These are phyloP conservation scores for Tetrastigma voinierianum DNA, from an alignment of 164 flowering plant species.

Conservation along the genomic window DNA sequence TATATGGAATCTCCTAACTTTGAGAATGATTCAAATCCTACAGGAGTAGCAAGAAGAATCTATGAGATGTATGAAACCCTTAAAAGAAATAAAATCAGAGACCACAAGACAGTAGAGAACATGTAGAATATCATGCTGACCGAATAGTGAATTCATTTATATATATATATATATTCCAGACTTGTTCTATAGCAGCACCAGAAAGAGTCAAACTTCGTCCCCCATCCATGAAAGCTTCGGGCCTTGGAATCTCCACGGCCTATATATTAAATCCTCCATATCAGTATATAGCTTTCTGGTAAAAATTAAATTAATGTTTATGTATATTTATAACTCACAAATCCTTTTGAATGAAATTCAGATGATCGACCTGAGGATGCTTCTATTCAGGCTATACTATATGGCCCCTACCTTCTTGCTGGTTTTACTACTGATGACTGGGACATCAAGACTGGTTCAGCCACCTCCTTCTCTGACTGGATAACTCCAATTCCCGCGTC, in stretches of 20 bases:
- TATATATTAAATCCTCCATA: background rate
- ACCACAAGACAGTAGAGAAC: background rate
- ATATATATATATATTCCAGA: conserved; percentile 10
- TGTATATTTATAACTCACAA: background rate
- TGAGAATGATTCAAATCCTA: conserved; percentile 96
- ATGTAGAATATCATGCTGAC: background rate
- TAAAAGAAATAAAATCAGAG: too few relatives aligned
- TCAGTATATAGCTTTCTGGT: background rate
- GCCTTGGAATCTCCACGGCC: conserved; percentile 82
- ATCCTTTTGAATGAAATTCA: too few relatives aligned
- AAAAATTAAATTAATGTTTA: too few relatives aligned
- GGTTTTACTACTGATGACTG: conserved; percentile 72
- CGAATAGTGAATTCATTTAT: too few relatives aligned
- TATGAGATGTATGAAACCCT: too few relatives aligned
- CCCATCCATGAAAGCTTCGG: conserved; percentile 71
- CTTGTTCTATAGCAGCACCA: conserved; percentile 99
- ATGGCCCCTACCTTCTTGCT: conserved; percentile 82
- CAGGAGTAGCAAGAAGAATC: background rate
- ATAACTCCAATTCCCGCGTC: too few relatives aligned
- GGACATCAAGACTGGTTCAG: conserved; percentile 47
- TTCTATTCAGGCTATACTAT: too few relatives aligned
- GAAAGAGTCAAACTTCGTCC: conserved; percentile 53
- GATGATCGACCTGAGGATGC: conserved; percentile 56
- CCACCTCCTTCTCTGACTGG: conserved; percentile 42
- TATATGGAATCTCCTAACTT: conserved; percentile 95